Conservation (phyloP, 768 basidiomycete species). For the Cystofilobasidium bisporidii region DNA sequence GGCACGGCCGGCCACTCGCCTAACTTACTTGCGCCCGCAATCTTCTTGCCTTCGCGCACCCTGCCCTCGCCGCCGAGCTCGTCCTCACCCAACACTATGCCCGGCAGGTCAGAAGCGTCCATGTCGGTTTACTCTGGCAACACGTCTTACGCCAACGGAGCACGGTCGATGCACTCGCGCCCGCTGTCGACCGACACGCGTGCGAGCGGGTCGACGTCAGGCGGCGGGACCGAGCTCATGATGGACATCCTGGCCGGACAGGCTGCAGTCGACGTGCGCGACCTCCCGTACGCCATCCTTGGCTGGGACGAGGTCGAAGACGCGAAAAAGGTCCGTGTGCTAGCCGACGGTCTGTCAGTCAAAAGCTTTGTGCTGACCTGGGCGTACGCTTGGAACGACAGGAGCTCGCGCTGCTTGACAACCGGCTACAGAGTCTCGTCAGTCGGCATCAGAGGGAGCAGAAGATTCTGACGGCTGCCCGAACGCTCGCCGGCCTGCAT, state of each 20-base stretch:
- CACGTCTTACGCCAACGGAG: not conserved
- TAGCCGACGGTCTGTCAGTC: too few species aligned
- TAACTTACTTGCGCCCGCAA: not conserved
- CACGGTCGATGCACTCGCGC: not conserved
- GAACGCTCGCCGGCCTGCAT: constrained; percentile 40
- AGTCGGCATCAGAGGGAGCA: constrained; percentile 39
- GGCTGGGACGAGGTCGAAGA: constrained; percentile 62
- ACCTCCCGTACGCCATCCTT: constrained; percentile 67
- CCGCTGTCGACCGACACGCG: constrained; percentile 1
- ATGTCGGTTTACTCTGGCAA: not conserved
- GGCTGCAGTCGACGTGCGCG: constrained; percentile 68
- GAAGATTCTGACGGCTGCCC: constrained; percentile 41
- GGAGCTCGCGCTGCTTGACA: constrained; percentile 38
- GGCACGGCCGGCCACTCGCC: constrained; percentile 21
- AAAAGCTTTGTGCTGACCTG: too few species aligned
- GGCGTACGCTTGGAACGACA: constrained; percentile 3
- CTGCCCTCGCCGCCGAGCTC: not conserved
- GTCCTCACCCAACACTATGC: not conserved
- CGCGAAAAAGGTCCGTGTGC: constrained; percentile 57
- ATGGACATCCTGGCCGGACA: constrained; percentile 85
- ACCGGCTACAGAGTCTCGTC: constrained; percentile 34
- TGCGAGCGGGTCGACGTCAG: not conserved
- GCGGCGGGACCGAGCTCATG: constrained; percentile 59
- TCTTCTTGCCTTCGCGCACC: constrained; percentile 3
- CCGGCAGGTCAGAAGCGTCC: not conserved